Conservation (phyloP, 208 protist genomes). For the Angomonas ambiguus region DNA sequence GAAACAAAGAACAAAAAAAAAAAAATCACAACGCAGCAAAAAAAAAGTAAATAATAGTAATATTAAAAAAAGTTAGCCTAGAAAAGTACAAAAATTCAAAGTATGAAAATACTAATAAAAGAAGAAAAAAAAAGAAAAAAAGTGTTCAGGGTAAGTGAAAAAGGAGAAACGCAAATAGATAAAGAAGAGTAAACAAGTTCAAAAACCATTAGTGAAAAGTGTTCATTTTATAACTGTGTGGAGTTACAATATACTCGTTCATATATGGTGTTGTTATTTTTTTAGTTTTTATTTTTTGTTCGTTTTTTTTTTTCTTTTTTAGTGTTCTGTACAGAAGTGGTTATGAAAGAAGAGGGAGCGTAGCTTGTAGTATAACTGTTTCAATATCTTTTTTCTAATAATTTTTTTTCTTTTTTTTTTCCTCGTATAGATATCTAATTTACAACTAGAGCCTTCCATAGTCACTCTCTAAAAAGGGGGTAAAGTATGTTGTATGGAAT, state of each 20-base stretch:
- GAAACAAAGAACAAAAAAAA: slow-evolving; percentile 7
- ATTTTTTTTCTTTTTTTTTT: not conserved
- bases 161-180: slow-evolving; percentile 4
- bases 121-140: slow-evolving; percentile 16
- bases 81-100: not conserved
- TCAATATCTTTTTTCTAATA: not conserved
- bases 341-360: not conserved
- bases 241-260: too few relatives aligned
- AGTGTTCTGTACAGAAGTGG: too few relatives aligned
- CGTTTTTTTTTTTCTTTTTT: too few relatives aligned
- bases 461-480: not conserved
- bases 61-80: not conserved
- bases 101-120: not conserved
- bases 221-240: too few relatives aligned
- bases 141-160: not conserved
- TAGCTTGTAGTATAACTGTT: not conserved
- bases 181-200: too few relatives aligned
- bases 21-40: not conserved
- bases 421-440: not conserved
- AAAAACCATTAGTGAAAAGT: too few relatives aligned
- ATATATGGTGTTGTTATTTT: too few relatives aligned
- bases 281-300: too few relatives aligned
- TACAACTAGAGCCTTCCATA: not conserved
- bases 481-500: not conserved
- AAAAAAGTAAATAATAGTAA: not conserved